A percentile compares a stretch with the other conserved stretches of the same genome.
Evolutionary conservation across 2,329 filamentous ascomycete genomes (phyloP).

Genomic region (Xylariaceae sp.): DNA sequence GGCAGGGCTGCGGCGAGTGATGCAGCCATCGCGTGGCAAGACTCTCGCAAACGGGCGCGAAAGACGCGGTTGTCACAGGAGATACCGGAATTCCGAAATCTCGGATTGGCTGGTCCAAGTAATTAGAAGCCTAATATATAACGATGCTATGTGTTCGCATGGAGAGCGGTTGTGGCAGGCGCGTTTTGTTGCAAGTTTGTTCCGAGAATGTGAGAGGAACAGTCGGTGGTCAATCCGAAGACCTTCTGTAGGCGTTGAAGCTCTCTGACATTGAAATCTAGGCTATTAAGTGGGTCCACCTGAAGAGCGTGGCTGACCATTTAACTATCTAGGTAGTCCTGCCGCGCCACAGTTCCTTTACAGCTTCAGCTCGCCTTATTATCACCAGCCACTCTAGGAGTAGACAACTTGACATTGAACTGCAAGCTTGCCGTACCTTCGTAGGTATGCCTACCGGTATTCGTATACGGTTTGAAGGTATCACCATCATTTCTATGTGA

Average conservation of each 20-base stretch:
- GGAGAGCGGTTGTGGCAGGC: neutral
- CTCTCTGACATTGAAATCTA: too few relatives aligned
- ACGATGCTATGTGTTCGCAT: neutral
- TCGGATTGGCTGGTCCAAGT: neutral
- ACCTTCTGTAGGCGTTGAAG: too few relatives aligned
- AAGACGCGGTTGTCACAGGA: neutral
- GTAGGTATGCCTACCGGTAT: too few relatives aligned
- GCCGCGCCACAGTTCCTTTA: too few relatives aligned
- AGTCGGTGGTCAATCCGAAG: neutral
- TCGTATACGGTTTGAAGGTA: too few relatives aligned
- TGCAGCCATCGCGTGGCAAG: conserved; percentile 51
- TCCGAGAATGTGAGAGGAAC: neutral
- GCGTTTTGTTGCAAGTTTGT: conserved; percentile 3
- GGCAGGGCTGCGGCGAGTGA: conserved; percentile 78
- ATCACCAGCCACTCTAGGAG: too few relatives aligned
- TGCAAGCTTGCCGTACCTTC: too few relatives aligned
- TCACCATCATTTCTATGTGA: conserved; percentile 16
- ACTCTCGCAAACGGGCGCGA: conserved; percentile 4
- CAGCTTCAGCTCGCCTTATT: too few relatives aligned
- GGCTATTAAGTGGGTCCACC: neutral
- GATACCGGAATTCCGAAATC: neutral
- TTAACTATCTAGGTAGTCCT: neutral
- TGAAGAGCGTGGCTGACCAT: conserved; percentile 7
- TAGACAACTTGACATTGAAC: too few relatives aligned
- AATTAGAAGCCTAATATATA: neutral